Conservation (phyloP, 345 rosid genomes). For the Ceriops decandra region DNA sequence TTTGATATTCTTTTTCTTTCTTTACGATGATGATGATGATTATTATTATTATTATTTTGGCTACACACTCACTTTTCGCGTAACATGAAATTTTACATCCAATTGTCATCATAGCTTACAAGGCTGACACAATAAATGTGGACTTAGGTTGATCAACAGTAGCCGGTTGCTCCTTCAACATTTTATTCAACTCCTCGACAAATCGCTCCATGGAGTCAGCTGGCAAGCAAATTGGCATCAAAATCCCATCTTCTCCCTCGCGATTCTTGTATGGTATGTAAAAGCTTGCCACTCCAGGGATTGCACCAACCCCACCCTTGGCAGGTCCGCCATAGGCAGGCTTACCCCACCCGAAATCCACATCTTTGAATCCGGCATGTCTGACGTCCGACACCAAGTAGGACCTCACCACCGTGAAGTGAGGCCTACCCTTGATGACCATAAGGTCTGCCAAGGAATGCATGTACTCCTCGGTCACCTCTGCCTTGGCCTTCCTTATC, state of each 20-base stretch:
- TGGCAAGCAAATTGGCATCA: conserved; percentile 23
- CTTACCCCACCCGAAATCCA: conserved; percentile 34
- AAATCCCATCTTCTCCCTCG: conserved; percentile 19
- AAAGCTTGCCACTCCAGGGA: neutral
- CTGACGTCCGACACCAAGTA: conserved; percentile 7
- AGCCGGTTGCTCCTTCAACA: conserved; percentile 2
- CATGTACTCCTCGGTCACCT: conserved; percentile 23
- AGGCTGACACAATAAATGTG: neutral
- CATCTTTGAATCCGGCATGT: neutral
- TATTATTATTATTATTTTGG: no score
- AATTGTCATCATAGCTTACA: neutral
- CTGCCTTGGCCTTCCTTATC: conserved; percentile 26
- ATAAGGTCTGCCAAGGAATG: conserved; percentile 17
- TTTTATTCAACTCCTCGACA: conserved; percentile 2
- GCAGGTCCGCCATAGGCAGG: conserved; percentile 19
- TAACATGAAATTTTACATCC: no score
- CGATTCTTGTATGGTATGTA: neutral
- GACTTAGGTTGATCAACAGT: neutral
- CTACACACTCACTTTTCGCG: no score
- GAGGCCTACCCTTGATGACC: conserved; percentile 15
- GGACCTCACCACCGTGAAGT: neutral
- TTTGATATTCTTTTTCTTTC: no score
- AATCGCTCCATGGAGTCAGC: conserved; percentile 17
- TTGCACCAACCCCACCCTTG: conserved; percentile 9
- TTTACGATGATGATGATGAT: no score